phyloP scores from a whole-genome alignment of 140 eudicot genomes.

The Bidens hawaiensis region DNA sequence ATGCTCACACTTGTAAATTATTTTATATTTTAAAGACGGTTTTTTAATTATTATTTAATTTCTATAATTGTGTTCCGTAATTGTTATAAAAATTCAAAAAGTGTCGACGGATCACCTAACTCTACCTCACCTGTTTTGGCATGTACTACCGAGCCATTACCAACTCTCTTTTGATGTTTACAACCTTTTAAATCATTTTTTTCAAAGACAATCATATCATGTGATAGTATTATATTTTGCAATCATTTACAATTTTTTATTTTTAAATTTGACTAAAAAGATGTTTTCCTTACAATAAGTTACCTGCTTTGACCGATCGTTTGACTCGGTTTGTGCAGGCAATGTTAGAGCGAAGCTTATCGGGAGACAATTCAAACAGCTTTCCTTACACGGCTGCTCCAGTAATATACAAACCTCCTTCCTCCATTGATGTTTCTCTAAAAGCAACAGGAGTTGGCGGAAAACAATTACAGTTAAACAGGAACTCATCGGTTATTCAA shows the following conservation, averaged over 20 bases:
- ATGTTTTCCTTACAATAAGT: neutral
- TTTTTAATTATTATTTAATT: neutral
- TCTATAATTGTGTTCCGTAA: neutral
- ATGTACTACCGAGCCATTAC: neutral
- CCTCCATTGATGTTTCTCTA: constrained; percentile 50
- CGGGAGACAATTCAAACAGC: constrained; percentile 50
- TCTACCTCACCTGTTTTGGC: neutral
- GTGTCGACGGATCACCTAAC: neutral
- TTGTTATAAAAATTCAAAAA: neutral
- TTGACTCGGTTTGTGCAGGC: constrained; percentile 37
- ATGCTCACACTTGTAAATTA: neutral
- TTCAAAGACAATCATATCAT: neutral
- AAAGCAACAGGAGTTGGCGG: constrained; percentile 63
- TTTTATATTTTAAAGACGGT: neutral
- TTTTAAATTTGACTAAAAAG: too few relatives aligned
- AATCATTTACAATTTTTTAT: too few relatives aligned
- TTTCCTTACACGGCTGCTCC: constrained; percentile 81
- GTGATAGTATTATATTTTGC: neutral
- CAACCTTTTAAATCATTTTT: neutral
- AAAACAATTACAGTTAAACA: constrained; percentile 40
- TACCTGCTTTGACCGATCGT: neutral
- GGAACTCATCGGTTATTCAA: constrained; percentile 61
- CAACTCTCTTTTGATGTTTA: neutral
- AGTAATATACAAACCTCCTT: constrained; percentile 60
- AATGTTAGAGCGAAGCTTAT: constrained; percentile 62